Evolutionary conservation across 2,329 filamentous ascomycete genomes (phyloP).

Genomic region (Colletotrichum higginsianum): DNA sequence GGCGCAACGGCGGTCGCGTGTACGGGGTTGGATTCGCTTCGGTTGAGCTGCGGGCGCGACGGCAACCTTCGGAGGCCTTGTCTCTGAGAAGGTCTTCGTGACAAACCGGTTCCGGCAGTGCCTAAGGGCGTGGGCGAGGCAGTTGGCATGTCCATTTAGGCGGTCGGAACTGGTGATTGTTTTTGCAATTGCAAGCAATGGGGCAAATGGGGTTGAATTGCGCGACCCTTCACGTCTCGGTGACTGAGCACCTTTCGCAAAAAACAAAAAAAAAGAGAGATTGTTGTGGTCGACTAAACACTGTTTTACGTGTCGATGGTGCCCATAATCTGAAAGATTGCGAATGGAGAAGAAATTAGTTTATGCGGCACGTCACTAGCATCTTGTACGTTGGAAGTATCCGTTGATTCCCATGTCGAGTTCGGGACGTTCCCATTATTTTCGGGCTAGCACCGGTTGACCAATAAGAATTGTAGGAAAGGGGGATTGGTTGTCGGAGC

Average conservation of each 20-base stretch:
- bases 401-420: conserved; percentile 42
- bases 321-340: conserved; percentile 55
- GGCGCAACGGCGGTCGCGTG: conserved; percentile 46
- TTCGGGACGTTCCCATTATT: conserved; percentile 42
- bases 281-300: conserved; percentile 47
- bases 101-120: conserved; percentile 59
- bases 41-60: conserved; percentile 61
- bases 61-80: conserved; percentile 67
- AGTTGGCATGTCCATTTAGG: conserved; percentile 61
- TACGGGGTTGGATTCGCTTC: conserved; percentile 62
- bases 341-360: conserved; percentile 53
- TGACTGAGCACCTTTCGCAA: conserved; percentile 17
- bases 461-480: conserved; percentile 35
- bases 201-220: conserved; percentile 15
- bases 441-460: conserved; percentile 38
- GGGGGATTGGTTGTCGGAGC: conserved; percentile 46
- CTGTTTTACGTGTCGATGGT: conserved; percentile 58
- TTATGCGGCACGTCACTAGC: conserved; percentile 53
- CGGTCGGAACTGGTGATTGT: conserved; percentile 18
- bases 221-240: conserved; percentile 39
- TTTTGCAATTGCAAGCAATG: conserved; percentile 31
- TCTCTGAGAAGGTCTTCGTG: conserved; percentile 69
- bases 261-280: conserved; percentile 36
- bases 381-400: conserved; percentile 41
- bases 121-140: conserved; percentile 70